Percentiles rank a stretch among this genome's conserved stretches.
phyloP scores from a whole-genome alignment of 2,329 filamentous ascomycete species.

The Lomentospora prolificans region DNA sequence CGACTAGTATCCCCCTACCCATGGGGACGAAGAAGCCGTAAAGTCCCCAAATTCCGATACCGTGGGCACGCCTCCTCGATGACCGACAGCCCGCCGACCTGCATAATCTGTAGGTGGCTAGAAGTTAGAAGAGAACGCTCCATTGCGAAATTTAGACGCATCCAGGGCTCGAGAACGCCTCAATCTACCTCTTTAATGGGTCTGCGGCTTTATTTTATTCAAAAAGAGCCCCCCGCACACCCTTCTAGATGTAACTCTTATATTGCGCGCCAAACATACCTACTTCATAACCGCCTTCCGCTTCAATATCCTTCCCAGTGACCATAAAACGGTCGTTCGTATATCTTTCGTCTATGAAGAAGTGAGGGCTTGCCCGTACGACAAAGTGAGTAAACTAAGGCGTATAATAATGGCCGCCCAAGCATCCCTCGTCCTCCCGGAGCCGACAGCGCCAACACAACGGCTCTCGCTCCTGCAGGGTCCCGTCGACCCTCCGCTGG shows the following conservation, averaged over 20 bases:
- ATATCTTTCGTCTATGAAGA: too few relatives aligned
- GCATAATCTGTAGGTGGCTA: background rate
- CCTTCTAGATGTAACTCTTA: too few relatives aligned
- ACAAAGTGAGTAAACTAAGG: background rate
- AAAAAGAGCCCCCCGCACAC: too few relatives aligned
- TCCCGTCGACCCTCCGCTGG: constrained; percentile 56
- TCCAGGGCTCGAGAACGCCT: too few relatives aligned
- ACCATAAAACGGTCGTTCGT: too few relatives aligned
- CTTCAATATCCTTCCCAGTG: background rate
- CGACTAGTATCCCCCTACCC: too few relatives aligned
- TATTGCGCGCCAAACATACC: too few relatives aligned
- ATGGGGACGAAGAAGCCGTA: too few relatives aligned
- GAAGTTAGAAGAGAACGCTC: background rate
- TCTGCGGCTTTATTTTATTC: too few relatives aligned
- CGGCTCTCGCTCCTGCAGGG: constrained; percentile 55
- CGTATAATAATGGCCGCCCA: constrained; percentile 18
- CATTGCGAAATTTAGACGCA: background rate
- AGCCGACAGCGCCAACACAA: constrained; percentile 22
- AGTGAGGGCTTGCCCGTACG: too few relatives aligned
- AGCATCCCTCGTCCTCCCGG: constrained; percentile 17
- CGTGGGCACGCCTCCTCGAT: background rate
- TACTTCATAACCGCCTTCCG: too few relatives aligned
- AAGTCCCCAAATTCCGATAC: background rate
- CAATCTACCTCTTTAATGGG: too few relatives aligned
- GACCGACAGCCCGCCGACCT: constrained; percentile 1